Evolutionary conservation across 129 eudicot genomes (phyloP).

Genomic region (Dittrichia graveolens): DNA sequence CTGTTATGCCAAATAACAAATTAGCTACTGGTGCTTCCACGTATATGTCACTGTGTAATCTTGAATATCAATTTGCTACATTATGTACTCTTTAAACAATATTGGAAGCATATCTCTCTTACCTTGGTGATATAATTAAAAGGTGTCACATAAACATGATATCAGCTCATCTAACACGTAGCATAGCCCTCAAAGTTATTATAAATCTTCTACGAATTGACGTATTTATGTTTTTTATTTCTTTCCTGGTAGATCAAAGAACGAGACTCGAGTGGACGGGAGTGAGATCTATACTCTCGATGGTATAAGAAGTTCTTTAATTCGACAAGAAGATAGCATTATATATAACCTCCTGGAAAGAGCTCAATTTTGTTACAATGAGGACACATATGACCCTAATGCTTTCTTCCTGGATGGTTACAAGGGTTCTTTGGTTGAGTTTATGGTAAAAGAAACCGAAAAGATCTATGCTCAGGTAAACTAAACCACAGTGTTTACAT

Average conservation of each 20-base stretch:
- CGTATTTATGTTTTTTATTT: not conserved
- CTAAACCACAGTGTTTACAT: constrained; percentile 5
- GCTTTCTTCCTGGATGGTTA: constrained; percentile 67
- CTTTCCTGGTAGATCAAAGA: constrained; percentile 40
- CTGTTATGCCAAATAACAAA: not conserved
- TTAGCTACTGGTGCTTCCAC: not conserved
- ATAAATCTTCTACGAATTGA: not conserved
- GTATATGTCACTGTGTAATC: not conserved
- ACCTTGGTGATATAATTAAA: not conserved
- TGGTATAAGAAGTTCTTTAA: constrained; percentile 74
- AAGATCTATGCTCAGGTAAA: constrained; percentile 78
- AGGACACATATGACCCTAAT: constrained; percentile 69
- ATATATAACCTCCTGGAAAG: constrained; percentile 87
- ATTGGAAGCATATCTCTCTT: not conserved
- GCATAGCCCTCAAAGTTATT: not conserved
- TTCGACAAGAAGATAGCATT: constrained; percentile 91
- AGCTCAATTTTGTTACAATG: constrained; percentile 80
- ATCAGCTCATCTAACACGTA: not conserved
- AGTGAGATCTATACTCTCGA: constrained; percentile 74
- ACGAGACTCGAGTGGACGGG: constrained; percentile 68
- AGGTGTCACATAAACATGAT: not conserved
- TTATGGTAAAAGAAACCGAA: constrained; percentile 84
- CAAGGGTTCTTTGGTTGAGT: constrained; percentile 78
- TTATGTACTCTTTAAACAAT: not conserved
- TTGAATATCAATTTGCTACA: constrained; percentile 1